Conservation (phyloP, 208 protist genomes). For the Crithidia mellificae region DNA sequence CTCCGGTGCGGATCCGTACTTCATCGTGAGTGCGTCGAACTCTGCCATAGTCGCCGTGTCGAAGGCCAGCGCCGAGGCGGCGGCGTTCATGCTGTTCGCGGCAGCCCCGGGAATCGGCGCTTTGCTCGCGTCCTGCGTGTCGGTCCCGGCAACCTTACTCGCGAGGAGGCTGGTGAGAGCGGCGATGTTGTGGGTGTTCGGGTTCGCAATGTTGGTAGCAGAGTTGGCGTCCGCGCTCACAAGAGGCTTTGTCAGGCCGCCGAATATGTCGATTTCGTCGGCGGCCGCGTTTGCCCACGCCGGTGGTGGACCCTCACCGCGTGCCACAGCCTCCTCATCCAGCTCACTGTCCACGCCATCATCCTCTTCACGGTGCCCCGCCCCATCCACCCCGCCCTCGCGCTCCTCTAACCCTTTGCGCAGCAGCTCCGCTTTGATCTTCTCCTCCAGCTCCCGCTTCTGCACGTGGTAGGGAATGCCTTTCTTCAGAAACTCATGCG, state of each 20-base stretch:
- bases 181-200: background rate
- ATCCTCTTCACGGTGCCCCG: background rate
- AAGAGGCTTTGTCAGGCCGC: background rate
- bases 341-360: constrained; percentile 15
- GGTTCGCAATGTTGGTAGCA: background rate
- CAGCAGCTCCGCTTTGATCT: constrained; percentile 34
- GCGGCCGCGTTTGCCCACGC: constrained; percentile 30
- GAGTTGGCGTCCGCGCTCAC: background rate
- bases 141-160: background rate
- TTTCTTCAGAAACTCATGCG: constrained; percentile 74
- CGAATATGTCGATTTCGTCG: constrained; percentile 55
- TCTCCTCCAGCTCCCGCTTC: constrained; percentile 48
- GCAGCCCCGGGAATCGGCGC: background rate
- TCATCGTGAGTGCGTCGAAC: constrained; percentile 27
- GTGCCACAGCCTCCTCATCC: constrained; percentile 15
- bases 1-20: constrained; percentile 19
- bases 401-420: constrained; percentile 23
- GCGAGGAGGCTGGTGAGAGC: background rate
- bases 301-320: constrained; percentile 15
- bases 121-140: too few relatives aligned
- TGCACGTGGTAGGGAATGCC: constrained; percentile 56
- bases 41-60: constrained; percentile 17
- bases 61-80: constrained; percentile 1
- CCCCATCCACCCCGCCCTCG: constrained; percentile 3
- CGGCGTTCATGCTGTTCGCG: background rate